Conservation (phyloP, 2,329 filamentous ascomycete species). For the Aspergillus costaricaensis region DNA sequence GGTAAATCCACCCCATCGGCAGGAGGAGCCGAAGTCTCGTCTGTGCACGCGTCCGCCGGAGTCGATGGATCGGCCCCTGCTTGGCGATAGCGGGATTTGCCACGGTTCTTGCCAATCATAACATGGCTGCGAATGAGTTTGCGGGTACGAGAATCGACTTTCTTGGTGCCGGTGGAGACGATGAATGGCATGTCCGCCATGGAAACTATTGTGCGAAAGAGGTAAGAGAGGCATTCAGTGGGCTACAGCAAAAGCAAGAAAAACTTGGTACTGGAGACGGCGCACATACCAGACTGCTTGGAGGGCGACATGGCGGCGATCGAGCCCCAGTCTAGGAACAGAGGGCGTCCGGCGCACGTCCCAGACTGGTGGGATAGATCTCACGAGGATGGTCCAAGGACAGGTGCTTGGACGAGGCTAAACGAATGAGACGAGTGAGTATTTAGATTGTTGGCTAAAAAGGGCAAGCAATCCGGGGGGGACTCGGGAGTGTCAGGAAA, state of each 20-base stretch:
- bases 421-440: neutral
- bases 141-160: conserved; percentile 33
- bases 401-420: neutral
- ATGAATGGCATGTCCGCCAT: conserved; percentile 4
- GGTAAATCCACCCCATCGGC: neutral
- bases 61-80: neutral
- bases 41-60: neutral
- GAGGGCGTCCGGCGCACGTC: neutral
- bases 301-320: neutral
- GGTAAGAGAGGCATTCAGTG: neutral
- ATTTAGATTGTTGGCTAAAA: neutral
- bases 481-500: neutral
- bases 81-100: conserved; percentile 22
- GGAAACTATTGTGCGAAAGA: neutral
- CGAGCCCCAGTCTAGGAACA: neutral
- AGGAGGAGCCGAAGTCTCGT: neutral
- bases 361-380: neutral
- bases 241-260: neutral
- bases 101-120: conserved; percentile 48
- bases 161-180: conserved; percentile 12
- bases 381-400: neutral
- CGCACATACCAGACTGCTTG: neutral
- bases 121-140: conserved; percentile 46
- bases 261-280: neutral
- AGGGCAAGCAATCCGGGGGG: neutral